phyloP scores from a whole-genome alignment of 202 grass and related monocot genomes.

The Setaria viridis region DNA sequence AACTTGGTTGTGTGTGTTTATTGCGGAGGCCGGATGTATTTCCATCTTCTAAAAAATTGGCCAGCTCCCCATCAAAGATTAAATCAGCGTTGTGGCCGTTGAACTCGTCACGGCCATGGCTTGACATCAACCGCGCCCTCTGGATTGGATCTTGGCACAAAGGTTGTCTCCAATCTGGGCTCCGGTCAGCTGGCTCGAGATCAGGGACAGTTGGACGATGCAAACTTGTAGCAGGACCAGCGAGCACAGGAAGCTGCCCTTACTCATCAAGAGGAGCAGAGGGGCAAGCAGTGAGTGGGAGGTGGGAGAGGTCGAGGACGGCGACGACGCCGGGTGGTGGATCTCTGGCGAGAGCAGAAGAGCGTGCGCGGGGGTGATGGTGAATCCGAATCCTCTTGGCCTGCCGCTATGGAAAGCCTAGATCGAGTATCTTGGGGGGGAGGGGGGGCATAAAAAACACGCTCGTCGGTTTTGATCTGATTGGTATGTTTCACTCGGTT shows the following conservation, averaged over 20 bases:
- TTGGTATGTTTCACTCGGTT: conserved; percentile 17
- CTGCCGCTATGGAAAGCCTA: neutral
- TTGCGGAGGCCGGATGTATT: no score
- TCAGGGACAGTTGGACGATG: neutral
- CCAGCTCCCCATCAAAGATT: neutral
- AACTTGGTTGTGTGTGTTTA: no score
- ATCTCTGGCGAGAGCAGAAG: neutral
- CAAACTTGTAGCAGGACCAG: conserved; percentile 22
- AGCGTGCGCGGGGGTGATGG: neutral
- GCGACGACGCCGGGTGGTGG: neutral
- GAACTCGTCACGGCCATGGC: neutral
- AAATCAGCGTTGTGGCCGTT: neutral
- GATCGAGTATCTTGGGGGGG: neutral
- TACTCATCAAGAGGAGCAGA: conserved; percentile 27
- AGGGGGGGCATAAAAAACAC: neutral
- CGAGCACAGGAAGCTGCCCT: conserved; percentile 9
- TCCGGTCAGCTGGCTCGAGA: neutral
- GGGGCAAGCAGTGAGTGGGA: neutral
- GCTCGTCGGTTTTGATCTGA: conserved; percentile 7
- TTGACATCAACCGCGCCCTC: conserved; percentile 20
- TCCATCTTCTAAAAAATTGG: no score
- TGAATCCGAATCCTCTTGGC: neutral
- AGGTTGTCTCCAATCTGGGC: neutral
- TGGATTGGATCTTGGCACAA: conserved; percentile 39
- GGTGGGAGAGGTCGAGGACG: neutral